Conservation (phyloP, 2,329 filamentous ascomycete species). For the Magnaporthales sp. region DNA sequence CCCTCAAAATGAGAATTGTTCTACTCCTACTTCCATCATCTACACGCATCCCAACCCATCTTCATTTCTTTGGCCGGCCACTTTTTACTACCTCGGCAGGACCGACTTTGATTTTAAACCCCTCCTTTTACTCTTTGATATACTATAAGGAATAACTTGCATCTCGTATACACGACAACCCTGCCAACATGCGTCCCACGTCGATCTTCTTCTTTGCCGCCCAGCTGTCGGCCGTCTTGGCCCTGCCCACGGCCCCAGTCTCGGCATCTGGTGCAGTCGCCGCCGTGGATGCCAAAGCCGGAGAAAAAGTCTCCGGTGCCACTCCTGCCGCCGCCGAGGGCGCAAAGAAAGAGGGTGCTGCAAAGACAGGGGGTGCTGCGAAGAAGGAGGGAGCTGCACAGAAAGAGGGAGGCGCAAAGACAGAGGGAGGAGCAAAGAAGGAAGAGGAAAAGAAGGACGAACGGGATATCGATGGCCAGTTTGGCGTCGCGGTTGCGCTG, state of each 20-base stretch:
- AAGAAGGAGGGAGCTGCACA: too few species aligned
- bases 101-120: neutral
- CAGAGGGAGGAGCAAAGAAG: neutral
- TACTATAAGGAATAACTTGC: neutral
- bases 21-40: neutral
- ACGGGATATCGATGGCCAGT: conserved; percentile 20
- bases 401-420: neutral
- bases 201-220: conserved; percentile 12
- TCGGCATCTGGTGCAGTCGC: conserved; percentile 1
- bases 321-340: neutral
- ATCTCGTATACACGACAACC: neutral
- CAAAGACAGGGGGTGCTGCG: too few species aligned
- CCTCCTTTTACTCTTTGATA: neutral
- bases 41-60: neutral
- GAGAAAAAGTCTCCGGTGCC: neutral
- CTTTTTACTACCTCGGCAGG: neutral
- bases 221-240: conserved; percentile 13
- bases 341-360: neutral
- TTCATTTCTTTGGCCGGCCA: neutral
- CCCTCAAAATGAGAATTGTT: neutral
- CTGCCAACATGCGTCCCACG: conserved; percentile 14
- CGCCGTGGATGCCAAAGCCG: neutral
- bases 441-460: conserved; percentile 15
- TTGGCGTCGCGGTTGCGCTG: conserved; percentile 19
- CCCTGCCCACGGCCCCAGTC: conserved; percentile 6